Evolutionary conservation across 768 basidiomycete species (phyloP), one percentile per base, ranked within the genome.

Genomic region (Coprinopsis marcescibilis): DNA sequence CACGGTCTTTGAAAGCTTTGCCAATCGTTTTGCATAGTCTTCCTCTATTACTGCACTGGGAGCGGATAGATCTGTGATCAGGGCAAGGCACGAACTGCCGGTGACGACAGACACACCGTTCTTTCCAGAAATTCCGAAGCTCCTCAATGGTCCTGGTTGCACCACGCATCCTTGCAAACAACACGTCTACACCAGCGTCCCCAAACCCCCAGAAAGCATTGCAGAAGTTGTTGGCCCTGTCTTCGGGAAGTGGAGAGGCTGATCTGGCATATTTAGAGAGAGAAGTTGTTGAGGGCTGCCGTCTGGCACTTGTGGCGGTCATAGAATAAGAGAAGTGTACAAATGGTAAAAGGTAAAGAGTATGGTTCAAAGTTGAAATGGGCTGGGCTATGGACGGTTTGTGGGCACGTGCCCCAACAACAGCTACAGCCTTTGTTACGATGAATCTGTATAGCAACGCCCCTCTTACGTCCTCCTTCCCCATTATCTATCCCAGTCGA

Each of bases 171-270:
- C 91, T 78, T 25, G 91, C 85, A 61, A 90, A 87, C 25, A 97
- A 72, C 36, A 94, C 90, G 57, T 95, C 90, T 52, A 89, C 91
- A 13, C 93, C 93, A 30, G 76, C 85, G 70, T 96, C 92, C 23
- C 74, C 78, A 15, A 75, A 55, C 10, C 91, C 91, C 96, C 96
- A 98, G 69, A 98, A 98, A 2, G 91, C 80, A 66, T 98, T 99
- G 65, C 94, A 98, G 67, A 93, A 97, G 67, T 96, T 91, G 57
- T 82, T 65, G 8, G 81, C 80, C 47, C 77, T 73, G 54, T 68
- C 68, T 49, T 66, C 66, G 10, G 62, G 48, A 27, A 55, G 63
- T 17, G 80, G 76, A 33, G 83, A 81, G 29, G 68, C 68, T 37
- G 72, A 67, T 32, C 83, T 72, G 38, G 77, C 84, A 63, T 73